Conservation (phyloP, 2,329 filamentous ascomycete species). For the Aspergillus sp. region DNA sequence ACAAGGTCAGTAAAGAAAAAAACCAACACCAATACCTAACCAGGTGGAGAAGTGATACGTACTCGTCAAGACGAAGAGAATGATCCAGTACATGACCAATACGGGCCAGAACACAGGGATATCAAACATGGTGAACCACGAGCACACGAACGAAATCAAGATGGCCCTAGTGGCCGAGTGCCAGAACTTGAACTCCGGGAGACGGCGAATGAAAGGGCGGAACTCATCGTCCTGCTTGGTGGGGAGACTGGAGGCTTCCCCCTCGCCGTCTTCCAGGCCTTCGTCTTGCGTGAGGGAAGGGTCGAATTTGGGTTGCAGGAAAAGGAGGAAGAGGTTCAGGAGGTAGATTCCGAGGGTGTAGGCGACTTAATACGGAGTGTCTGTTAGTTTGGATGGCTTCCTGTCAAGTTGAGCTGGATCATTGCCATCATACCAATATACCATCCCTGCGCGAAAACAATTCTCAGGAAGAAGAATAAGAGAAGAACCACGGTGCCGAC, state of each 20-base stretch:
- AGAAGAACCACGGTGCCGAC: conserved; percentile 68
- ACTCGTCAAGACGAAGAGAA: conserved; percentile 93
- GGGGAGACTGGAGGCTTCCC: conserved; percentile 56
- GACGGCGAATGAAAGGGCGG: conserved; percentile 86
- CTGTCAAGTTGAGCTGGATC: background rate
- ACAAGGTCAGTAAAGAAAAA: conserved; percentile 7
- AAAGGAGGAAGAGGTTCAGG: conserved; percentile 96
- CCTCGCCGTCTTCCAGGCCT: conserved; percentile 85
- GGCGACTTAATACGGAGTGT: conserved; percentile 54
- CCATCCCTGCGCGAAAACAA: conserved; percentile 91
- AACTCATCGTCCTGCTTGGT: conserved; percentile 98
- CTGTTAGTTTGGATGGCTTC: conserved; percentile 1
- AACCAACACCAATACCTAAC: background rate
- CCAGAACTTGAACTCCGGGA: conserved; percentile 99
- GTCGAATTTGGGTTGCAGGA: conserved; percentile 97
- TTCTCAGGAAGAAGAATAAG: conserved; percentile 75
- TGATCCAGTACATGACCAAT: conserved; percentile 96
- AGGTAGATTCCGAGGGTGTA: conserved; percentile 98
- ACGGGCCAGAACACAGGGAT: conserved; percentile 99
- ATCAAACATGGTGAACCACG: conserved; percentile 90
- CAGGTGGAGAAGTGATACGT: conserved; percentile 35
- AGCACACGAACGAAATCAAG: conserved; percentile 73
- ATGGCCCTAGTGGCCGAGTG: conserved; percentile 87
- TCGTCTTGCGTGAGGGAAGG: conserved; percentile 91
- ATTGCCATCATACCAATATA: conserved; percentile 67